Percentiles rank a stretch among this genome's conserved stretches.
These are phyloP conservation scores for Myxozyma kluyveri DNA, from an alignment of 805 yeast species.

Conservation along the genomic window DNA sequence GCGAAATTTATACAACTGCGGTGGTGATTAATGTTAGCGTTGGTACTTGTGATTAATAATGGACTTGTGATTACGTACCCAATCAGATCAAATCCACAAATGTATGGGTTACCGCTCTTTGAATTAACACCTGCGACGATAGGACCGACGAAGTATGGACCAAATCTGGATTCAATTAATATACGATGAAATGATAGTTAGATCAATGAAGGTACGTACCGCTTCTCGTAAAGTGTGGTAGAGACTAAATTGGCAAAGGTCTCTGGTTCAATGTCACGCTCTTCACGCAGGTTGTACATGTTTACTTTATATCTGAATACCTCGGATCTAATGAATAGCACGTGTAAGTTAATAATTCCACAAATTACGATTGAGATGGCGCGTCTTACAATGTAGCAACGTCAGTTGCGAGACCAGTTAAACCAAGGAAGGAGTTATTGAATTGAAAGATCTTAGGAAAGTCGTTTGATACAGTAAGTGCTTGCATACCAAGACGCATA, in stretches of 20 bases:
- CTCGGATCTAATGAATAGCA: constrained; percentile 45
- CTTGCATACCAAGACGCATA: constrained; percentile 88
- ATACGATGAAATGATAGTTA: not conserved
- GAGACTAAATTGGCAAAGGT: constrained; percentile 91
- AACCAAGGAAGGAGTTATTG: constrained; percentile 74
- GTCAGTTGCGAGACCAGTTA: constrained; percentile 94
- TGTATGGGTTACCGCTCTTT: constrained; percentile 76
- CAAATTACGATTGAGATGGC: too few species aligned
- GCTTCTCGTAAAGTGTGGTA: constrained; percentile 79
- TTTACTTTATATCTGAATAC: constrained; percentile 81
- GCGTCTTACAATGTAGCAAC: constrained; percentile 63
- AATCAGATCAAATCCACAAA: constrained; percentile 93
- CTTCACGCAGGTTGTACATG: constrained; percentile 85
- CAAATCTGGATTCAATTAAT: constrained; percentile 40
- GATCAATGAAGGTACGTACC: constrained; percentile 46
- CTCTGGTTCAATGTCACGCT: constrained; percentile 86
- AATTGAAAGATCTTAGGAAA: constrained; percentile 88
- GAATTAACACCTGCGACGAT: constrained; percentile 92
- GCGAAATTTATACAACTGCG: constrained; percentile 79
- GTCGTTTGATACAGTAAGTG: constrained; percentile 85
- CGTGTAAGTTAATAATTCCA: not conserved
- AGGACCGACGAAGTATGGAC: constrained; percentile 96
- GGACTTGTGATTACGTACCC: constrained; percentile 45
- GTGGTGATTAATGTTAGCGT: not conserved
- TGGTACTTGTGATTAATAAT: not conserved